Evolutionary conservation across 208 protist species (phyloP), one percentile per base, ranked within the genome.

Genomic region (Acanthamoeba triangularis): DNA sequence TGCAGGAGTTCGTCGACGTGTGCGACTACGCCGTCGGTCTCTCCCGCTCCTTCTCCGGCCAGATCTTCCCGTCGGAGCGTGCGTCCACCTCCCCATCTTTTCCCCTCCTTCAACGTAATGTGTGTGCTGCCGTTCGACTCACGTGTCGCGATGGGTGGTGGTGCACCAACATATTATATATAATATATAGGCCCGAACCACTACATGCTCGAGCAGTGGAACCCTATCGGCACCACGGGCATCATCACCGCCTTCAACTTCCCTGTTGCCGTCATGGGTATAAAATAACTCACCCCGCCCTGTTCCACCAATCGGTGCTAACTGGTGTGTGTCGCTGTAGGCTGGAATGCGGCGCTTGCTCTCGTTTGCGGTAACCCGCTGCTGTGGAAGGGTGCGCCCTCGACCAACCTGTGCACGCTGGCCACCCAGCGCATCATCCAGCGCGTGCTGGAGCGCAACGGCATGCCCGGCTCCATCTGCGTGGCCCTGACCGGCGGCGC

Each of bases 191-290:
- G 88, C 13, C 52, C 52, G 37, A 59, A 93, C 59, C 98, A 98
- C 54, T 59, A 96, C 82, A 96, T 98, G 76, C 54, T 98, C 30
- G 98, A 98, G 78, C 67, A 84, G 44, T 98, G 98, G 98, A 97
- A 98, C 95, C 98, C 98, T 49, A 82, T 98, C 5, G 98, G 98
- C 74, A 44, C 94, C 41, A 94, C 98, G 20, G 98, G 98, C 95
- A 93, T 98, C 65, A 98, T 98, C 92, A 96, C 96, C 54, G 98
- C 98, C 30, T 98, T 98, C 95, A 98, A 98, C 96, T 98, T 98
- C 94, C 98, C 98, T 59, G 95, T 97, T 47, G 98, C 98, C 33
- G 98, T 98, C 23, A 87, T 95, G 52, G 85, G 85, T 92, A 65
- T 5, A 2, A 3, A 47, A 13, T 47, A 33, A 1, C 13, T 10